These are phyloP conservation scores for Aspergillus viridinutans DNA, from an alignment of 2,329 filamentous ascomycete species.

Conservation along the genomic window DNA sequence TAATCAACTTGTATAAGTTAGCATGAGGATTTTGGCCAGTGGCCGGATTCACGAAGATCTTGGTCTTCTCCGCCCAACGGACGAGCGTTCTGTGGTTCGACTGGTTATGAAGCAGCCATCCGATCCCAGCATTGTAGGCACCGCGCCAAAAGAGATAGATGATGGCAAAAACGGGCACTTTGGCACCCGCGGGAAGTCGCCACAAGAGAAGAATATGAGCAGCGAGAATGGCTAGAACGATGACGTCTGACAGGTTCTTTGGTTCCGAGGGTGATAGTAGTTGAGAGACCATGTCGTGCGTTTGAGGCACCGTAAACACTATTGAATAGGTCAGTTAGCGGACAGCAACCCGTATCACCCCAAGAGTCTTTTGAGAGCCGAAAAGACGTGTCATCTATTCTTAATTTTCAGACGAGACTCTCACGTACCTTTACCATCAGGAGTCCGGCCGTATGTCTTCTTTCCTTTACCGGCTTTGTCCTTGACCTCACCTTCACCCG, in stretches of 20 bases:
- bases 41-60: constrained; percentile 77
- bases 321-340: constrained; percentile 15
- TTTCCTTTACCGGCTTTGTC: constrained; percentile 52
- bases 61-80: constrained; percentile 79
- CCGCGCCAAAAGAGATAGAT: constrained; percentile 90
- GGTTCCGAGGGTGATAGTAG: constrained; percentile 89
- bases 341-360: not conserved
- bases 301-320: constrained; percentile 95
- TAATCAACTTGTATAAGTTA: constrained; percentile 76
- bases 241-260: constrained; percentile 84
- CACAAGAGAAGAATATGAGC: constrained; percentile 71
- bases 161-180: constrained; percentile 72
- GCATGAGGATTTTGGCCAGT: constrained; percentile 80
- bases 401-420: not conserved
- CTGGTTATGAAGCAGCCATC: constrained; percentile 80
- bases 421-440: constrained; percentile 78
- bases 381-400: not conserved
- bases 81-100: constrained; percentile 84
- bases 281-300: constrained; percentile 98
- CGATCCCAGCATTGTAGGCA: constrained; percentile 91
- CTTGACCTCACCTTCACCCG: constrained; percentile 39
- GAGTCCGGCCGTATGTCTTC: constrained; percentile 87
- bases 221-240: constrained; percentile 74
- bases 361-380: not conserved
- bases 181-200: constrained; percentile 63